Evolutionary conservation across 345 rosid genomes (phyloP).

Genomic region (Cardamine chenopodiifolia): DNA sequence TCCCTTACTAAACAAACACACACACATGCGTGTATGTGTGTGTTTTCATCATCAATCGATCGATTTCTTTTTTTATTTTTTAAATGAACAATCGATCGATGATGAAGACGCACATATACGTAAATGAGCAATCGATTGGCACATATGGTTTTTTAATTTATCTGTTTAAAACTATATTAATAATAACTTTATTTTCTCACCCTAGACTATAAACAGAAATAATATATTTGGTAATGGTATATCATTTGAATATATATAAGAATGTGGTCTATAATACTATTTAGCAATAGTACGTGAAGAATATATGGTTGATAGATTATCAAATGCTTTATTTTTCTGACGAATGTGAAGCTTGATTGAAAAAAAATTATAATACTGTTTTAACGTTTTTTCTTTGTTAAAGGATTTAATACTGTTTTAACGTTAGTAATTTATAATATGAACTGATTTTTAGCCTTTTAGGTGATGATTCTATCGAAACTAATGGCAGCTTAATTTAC

Average conservation of each 20-base stretch:
- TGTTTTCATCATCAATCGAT: background rate
- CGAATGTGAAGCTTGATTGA: slow-evolving; percentile 11
- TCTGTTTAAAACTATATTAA: background rate
- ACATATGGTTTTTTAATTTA: background rate
- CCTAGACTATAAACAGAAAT: background rate
- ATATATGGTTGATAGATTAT: slow-evolving; percentile 5
- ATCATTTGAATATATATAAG: background rate
- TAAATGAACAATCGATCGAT: background rate
- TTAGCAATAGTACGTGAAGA: background rate
- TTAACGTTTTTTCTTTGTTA: background rate
- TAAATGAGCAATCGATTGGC: background rate
- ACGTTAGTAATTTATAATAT: background rate
- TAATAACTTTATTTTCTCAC: background rate
- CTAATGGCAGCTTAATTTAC: slow-evolving; percentile 32
- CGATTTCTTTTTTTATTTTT: background rate
- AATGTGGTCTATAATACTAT: background rate
- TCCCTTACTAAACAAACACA: background rate
- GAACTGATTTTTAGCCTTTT: background rate
- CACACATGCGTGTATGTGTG: background rate
- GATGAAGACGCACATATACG: background rate
- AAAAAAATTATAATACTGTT: background rate
- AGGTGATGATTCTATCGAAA: slow-evolving; percentile 6
- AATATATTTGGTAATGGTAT: background rate
- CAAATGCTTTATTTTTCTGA: slow-evolving; percentile 7
- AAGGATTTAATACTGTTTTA: background rate